Evolutionary conservation across 2,329 filamentous ascomycete genomes (phyloP), one percentile per base, ranked within the genome.

Genomic region (Dothidotthia symphoricarpi): DNA sequence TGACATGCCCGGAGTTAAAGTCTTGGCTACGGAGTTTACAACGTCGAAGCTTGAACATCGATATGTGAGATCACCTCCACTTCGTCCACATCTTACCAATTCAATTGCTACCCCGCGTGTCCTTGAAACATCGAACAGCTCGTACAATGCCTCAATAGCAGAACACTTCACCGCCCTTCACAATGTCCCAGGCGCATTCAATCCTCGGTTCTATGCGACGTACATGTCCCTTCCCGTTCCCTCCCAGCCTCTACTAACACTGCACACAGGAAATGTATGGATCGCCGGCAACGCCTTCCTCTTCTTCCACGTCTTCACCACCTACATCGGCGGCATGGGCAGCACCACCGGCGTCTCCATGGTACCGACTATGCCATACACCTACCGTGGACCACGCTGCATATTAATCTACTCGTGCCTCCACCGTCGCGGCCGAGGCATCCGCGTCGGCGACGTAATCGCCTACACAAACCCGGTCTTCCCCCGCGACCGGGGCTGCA

Each of bases 391-490:
- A 25, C 24, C 27, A 11, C 30, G 28, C 6, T 54, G 61, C 1
- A 48, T 22, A 17, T 49, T 65, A 22, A 36, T 65, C 3, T 54
- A 52, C 44, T 64, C 59, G 6, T 40, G 42, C 9, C 43, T 58
- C 7, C 49, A 65, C 36, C 49, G 59, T 2, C 61, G 58, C 25
- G 91, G 91, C 3, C 78, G 83, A 15, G 74, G 71, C 10, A 67
- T 86, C 24, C 60, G 69, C 33, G 83, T 95, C n/a, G 93, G 93
- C 17, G 93, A 98, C 67, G 69, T 96, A 9, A 82, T 97, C 32
- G 76, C 78, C 16, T 95, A 86, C 66, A 76, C 80, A 39, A 85
- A 90, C 52, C 93, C 93, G 12, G 77, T 82, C 43, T 52, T 55
- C 2, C 67, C 77, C 10, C 72, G 75, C 6, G 69, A 78, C 15